phyloP scores from a whole-genome alignment of 1,284 basidiomycete genomes.

The Malassezia psittaci region DNA sequence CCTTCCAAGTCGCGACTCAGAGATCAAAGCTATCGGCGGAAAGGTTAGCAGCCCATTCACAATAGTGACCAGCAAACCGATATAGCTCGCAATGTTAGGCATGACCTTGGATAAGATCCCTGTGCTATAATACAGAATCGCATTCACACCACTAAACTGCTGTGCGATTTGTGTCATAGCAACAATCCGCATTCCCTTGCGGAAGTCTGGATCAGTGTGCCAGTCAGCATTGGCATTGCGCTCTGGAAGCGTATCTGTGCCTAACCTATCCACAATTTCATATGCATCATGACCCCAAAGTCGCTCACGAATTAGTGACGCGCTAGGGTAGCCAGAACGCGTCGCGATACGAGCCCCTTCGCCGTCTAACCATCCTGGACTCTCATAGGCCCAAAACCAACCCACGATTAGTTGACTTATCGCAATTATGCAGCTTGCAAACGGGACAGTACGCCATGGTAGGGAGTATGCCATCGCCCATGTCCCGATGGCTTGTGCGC shows the following conservation, averaged over 20 bases:
- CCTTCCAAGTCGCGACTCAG: constrained; percentile 53
- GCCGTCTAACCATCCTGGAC: constrained; percentile 31
- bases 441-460: constrained; percentile 48
- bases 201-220: constrained; percentile 4
- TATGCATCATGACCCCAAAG: constrained; percentile 18
- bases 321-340: constrained; percentile 2
- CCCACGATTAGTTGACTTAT: constrained; percentile 43
- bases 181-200: constrained; percentile 25
- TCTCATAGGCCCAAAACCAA: constrained; percentile 28
- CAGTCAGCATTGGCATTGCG: neutral
- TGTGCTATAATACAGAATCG: constrained; percentile 41
- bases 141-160: constrained; percentile 42
- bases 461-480: constrained; percentile 33
- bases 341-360: constrained; percentile 11
- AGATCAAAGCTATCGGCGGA: constrained; percentile 69
- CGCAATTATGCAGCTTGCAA: constrained; percentile 35
- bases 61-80: constrained; percentile 39
- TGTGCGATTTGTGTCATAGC: constrained; percentile 39
- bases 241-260: neutral
- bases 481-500: constrained; percentile 47
- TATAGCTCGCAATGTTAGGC: constrained; percentile 22
- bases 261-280: neutral
- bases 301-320: constrained; percentile 16
- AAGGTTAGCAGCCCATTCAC: constrained; percentile 67
- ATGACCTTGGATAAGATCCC: constrained; percentile 35